Evolutionary conservation across 2,329 filamentous ascomycete species (phyloP).

Genomic region (Chaetomium sp.): DNA sequence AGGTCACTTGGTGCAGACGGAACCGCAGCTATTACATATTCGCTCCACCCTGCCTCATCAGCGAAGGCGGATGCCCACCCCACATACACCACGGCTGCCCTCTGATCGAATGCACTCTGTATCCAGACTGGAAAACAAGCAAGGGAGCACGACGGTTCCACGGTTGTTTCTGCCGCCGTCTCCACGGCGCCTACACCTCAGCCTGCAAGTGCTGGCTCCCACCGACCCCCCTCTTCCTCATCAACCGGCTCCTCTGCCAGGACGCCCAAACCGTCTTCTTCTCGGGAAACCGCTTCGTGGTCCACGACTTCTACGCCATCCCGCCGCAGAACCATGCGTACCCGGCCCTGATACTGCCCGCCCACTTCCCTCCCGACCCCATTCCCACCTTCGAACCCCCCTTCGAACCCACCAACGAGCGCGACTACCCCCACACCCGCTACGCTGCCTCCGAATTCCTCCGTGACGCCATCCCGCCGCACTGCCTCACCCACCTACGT

Average conservation of each 20-base stretch:
- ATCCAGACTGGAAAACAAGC: not conserved
- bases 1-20: slow-evolving; percentile 21
- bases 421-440: slow-evolving; percentile 10
- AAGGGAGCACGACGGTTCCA: too few relatives aligned
- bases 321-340: not conserved
- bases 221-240: slow-evolving; percentile 11
- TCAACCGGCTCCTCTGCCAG: slow-evolving; percentile 1
- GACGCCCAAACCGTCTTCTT: slow-evolving; percentile 24
- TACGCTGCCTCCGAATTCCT: slow-evolving; percentile 18
- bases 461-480: slow-evolving; percentile 2
- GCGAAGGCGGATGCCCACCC: slow-evolving; percentile 1
- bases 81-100: slow-evolving; percentile 10
- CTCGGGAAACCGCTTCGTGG: slow-evolving; percentile 21
- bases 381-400: not conserved
- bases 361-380: too few relatives aligned
- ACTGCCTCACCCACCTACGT: slow-evolving; percentile 21
- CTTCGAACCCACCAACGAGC: not conserved
- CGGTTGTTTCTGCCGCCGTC: slow-evolving; percentile 15
- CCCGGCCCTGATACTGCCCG: too few relatives aligned
- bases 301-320: slow-evolving; percentile 15
- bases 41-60: not conserved
- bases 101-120: not conserved
- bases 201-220: slow-evolving; percentile 12
- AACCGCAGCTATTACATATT: slow-evolving; percentile 1
- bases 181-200: slow-evolving; percentile 12